These are phyloP conservation scores for Leucocoprinus leucothites DNA, from an alignment of 768 basidiomycete species.

Conservation along the genomic window DNA sequence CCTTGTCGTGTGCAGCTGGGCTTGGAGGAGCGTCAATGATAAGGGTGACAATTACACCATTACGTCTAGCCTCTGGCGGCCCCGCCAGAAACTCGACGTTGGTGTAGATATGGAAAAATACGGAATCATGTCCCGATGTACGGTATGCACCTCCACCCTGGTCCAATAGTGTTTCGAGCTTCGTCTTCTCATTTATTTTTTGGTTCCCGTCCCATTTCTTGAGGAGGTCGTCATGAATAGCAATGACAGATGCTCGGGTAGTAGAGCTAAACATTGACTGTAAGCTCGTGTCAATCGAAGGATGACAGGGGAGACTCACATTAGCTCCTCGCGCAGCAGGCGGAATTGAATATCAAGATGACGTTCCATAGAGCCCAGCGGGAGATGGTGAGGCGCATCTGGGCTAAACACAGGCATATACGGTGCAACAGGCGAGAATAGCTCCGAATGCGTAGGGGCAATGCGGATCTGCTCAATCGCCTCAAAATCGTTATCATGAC, in stretches of 20 bases:
- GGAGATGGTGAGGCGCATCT: conserved; percentile 61
- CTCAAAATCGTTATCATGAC: conserved; percentile 67
- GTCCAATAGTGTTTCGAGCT: conserved; percentile 42
- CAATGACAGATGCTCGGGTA: neutral
- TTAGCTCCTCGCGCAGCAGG: conserved; percentile 62
- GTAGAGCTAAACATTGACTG: neutral
- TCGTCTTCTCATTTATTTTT: conserved; percentile 25
- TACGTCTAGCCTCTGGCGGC: conserved; percentile 37
- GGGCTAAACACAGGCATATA: conserved; percentile 62
- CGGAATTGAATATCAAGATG: conserved; percentile 60
- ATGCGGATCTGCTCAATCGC: conserved; percentile 60
- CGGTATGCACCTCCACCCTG: conserved; percentile 59
- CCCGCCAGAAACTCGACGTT: conserved; percentile 44
- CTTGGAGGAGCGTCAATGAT: conserved; percentile 49
- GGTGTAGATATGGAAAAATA: conserved; percentile 65
- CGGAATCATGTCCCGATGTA: conserved; percentile 37
- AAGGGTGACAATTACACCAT: neutral
- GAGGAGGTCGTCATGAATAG: conserved; percentile 36
- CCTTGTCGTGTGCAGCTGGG: conserved; percentile 38
- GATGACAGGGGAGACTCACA: conserved; percentile 33
- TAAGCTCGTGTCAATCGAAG: neutral
- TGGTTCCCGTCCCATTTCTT: neutral
- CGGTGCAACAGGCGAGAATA: conserved; percentile 43
- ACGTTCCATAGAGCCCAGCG: conserved; percentile 56
- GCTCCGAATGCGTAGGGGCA: conserved; percentile 67